These are phyloP conservation scores for Epichloe hybrida DNA, from an alignment of 2,329 filamentous ascomycete genomes.

Conservation along the genomic window DNA sequence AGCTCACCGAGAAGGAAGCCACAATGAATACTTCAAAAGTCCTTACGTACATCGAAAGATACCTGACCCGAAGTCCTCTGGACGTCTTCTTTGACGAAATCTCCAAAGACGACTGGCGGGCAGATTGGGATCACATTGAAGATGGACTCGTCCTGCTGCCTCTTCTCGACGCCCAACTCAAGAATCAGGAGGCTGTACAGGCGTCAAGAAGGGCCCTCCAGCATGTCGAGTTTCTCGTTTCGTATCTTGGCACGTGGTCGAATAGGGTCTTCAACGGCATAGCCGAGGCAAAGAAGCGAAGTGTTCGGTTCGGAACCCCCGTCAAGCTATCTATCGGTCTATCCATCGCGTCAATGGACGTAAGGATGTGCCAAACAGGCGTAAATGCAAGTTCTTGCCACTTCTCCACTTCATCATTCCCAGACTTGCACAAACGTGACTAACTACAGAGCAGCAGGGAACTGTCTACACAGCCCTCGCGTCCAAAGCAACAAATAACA, in stretches of 20 bases:
- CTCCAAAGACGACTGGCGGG: constrained; percentile 35
- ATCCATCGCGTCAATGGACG: constrained; percentile 39
- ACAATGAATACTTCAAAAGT: constrained; percentile 61
- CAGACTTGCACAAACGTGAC: not conserved
- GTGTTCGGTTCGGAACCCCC: constrained; percentile 51
- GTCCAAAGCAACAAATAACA: constrained; percentile 21
- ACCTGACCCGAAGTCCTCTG: constrained; percentile 53
- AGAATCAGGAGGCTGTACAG: constrained; percentile 31
- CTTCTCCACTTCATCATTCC: not conserved
- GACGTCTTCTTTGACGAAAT: constrained; percentile 43
- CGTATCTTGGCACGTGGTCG: constrained; percentile 43
- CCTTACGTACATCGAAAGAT: constrained; percentile 62
- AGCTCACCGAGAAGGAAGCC: constrained; percentile 65
- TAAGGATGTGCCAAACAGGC: constrained; percentile 35
- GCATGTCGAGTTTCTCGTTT: constrained; percentile 49
- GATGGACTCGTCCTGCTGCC: constrained; percentile 32
- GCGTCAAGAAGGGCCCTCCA: constrained; percentile 38
- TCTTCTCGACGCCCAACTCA: constrained; percentile 34
- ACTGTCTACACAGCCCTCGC: constrained; percentile 29
- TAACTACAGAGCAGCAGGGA: constrained; percentile 16
- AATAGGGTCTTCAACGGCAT: constrained; percentile 52
- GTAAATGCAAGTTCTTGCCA: constrained; percentile 18
- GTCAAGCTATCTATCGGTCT: constrained; percentile 30
- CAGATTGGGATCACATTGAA: constrained; percentile 29
- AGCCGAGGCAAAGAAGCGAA: constrained; percentile 54